Evolutionary conservation across 2,329 filamentous ascomycete species (phyloP).

Genomic region (Sclerotinia spermophila): DNA sequence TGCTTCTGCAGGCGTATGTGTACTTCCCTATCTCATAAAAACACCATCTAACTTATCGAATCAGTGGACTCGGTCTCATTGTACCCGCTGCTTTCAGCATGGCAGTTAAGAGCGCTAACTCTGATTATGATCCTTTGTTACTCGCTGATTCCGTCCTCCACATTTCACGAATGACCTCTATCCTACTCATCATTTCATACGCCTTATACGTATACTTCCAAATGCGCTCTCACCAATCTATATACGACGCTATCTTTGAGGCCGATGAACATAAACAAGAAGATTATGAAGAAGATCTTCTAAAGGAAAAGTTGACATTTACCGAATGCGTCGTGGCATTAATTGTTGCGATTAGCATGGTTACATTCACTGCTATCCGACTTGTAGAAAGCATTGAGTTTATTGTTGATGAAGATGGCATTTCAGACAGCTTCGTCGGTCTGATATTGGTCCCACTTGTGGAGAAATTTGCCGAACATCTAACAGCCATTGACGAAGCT

Average conservation of each 20-base stretch:
- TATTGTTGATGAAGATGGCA: slow-evolving; percentile 49
- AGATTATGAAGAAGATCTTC: slow-evolving; percentile 57
- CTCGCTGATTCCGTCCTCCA: slow-evolving; percentile 53
- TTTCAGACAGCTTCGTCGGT: slow-evolving; percentile 59
- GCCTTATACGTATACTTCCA: slow-evolving; percentile 68
- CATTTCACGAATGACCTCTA: slow-evolving; percentile 67
- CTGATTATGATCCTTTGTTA: slow-evolving; percentile 33
- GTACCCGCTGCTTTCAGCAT: slow-evolving; percentile 47
- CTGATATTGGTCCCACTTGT: slow-evolving; percentile 78
- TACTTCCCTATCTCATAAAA: slow-evolving; percentile 8
- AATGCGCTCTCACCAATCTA: slow-evolving; percentile 68
- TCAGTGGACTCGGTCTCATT: slow-evolving; percentile 48
- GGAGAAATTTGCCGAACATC: slow-evolving; percentile 81
- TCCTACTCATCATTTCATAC: slow-evolving; percentile 70
- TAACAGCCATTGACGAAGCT: slow-evolving; percentile 80
- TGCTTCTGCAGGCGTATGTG: slow-evolving; percentile 71
- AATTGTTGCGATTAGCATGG: slow-evolving; percentile 59
- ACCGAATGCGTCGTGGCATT: slow-evolving; percentile 68
- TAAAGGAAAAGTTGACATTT: slow-evolving; percentile 68
- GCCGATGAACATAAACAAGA: slow-evolving; percentile 64
- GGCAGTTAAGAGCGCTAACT: slow-evolving; percentile 36
- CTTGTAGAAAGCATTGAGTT: slow-evolving; percentile 69
- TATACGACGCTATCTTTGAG: slow-evolving; percentile 71
- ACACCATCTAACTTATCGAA: background rate
- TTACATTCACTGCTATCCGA: slow-evolving; percentile 69